Evolutionary conservation across 805 yeast genomes (phyloP).

Genomic region (Saturnispora besseyi): DNA sequence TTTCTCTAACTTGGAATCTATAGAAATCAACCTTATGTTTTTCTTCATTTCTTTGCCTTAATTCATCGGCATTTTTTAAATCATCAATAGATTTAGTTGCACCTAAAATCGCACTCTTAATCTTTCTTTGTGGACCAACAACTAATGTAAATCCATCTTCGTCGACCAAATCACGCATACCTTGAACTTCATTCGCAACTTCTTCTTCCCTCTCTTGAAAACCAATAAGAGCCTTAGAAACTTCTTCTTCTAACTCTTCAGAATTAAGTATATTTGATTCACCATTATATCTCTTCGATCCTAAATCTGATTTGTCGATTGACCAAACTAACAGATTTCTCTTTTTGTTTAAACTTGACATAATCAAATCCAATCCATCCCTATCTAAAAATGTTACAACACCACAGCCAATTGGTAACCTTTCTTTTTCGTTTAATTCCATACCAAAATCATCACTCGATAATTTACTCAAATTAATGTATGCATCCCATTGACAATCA

Average conservation of each 20-base stretch:
- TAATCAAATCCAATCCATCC: conserved; percentile 54
- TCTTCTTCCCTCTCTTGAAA: conserved; percentile 66
- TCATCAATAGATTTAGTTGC: conserved; percentile 28
- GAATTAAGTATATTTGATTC: conserved; percentile 38
- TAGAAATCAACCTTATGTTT: conserved; percentile 87
- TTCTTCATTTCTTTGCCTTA: conserved; percentile 47
- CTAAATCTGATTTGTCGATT: conserved; percentile 23
- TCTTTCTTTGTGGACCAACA: conserved; percentile 78
- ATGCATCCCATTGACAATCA: conserved; percentile 30
- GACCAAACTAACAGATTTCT: conserved; percentile 33
- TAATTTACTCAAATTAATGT: conserved; percentile 45
- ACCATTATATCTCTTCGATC: conserved; percentile 35
- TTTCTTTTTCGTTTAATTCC: conserved; percentile 29
- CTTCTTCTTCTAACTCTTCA: conserved; percentile 43
- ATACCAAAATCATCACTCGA: conserved; percentile 41
- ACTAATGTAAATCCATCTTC: conserved; percentile 93
- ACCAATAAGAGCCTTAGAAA: conserved; percentile 51
- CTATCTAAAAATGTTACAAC: conserved; percentile 68
- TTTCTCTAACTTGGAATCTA: conserved; percentile 90
- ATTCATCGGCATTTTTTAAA: conserved; percentile 27
- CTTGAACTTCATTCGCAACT: conserved; percentile 44
- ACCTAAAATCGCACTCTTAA: conserved; percentile 62
- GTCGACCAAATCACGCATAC: conserved; percentile 59
- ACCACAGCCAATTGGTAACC: conserved; percentile 66
- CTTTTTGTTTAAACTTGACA: conserved; percentile 49